These are phyloP conservation scores for Daldinia vernicosa DNA, from an alignment of 495 filamentous ascomycete genomes.

Conservation along the genomic window DNA sequence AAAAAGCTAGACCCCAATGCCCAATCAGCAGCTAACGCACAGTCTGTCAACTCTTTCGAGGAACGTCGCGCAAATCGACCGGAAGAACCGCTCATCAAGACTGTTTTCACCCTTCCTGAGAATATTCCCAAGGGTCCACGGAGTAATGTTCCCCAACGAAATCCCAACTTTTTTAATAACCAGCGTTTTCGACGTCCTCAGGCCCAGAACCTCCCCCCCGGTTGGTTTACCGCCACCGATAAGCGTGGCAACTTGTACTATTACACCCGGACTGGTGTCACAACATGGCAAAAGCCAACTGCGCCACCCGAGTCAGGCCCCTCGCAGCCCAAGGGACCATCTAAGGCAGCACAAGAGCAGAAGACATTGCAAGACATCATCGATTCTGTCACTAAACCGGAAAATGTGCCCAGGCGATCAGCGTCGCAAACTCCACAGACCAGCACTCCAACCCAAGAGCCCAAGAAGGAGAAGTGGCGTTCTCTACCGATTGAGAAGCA, in stretches of 20 bases:
- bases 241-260: constrained; percentile 78
- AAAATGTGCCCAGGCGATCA: constrained; percentile 56
- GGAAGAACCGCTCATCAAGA: constrained; percentile 57
- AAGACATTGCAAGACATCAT: constrained; percentile 82
- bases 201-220: constrained; percentile 70
- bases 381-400: constrained; percentile 76
- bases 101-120: constrained; percentile 51
- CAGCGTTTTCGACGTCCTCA: constrained; percentile 65
- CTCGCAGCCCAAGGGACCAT: constrained; percentile 69
- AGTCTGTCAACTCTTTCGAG: constrained; percentile 63
- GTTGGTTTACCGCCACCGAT: constrained; percentile 79
- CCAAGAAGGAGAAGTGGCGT: constrained; percentile 84
- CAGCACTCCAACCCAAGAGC: constrained; percentile 66
- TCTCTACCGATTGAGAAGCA: constrained; percentile 82
- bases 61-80: constrained; percentile 73
- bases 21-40: constrained; percentile 43
- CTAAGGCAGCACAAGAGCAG: constrained; percentile 64
- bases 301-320: constrained; percentile 66
- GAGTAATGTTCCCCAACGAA: constrained; percentile 70
- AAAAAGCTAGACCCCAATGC: constrained; percentile 62
- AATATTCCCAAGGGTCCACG: constrained; percentile 73
- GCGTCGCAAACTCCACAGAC: constrained; percentile 71
- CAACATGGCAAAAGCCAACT: constrained; percentile 82
- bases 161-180: constrained; percentile 64
- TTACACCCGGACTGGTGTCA: constrained; percentile 75